phyloP scores from a whole-genome alignment of 2,329 filamentous ascomycete genomes.

The Aspergillus pseudotamarii region DNA sequence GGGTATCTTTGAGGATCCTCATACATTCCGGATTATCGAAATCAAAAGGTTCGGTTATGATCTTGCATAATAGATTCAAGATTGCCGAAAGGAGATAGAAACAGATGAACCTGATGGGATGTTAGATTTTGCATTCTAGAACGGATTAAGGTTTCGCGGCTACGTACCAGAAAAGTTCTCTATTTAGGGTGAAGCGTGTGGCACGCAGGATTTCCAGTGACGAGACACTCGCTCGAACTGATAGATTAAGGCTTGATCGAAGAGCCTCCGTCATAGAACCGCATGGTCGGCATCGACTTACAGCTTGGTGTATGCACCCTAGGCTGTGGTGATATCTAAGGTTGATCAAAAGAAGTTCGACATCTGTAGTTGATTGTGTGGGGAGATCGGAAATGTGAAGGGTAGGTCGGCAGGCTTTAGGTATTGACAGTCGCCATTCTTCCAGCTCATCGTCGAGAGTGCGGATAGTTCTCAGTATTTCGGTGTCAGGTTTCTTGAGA shows the following conservation, averaged over 20 bases:
- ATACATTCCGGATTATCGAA: background rate
- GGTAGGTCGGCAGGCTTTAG: background rate
- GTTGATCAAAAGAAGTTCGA: background rate
- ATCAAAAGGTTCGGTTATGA: background rate
- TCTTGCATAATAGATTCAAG: background rate
- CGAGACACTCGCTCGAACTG: background rate
- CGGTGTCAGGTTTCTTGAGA: background rate
- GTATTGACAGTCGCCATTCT: background rate
- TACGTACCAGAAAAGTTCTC: background rate
- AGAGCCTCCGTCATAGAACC: background rate
- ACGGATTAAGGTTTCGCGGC: background rate
- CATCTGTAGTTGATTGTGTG: background rate
- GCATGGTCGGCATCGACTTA: background rate
- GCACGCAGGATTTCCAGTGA: background rate
- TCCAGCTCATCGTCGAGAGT: background rate
- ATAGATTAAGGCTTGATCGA: background rate
- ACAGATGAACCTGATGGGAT: background rate
- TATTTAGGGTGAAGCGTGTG: background rate
- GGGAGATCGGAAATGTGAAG: background rate
- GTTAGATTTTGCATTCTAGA: background rate
- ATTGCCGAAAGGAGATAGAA: background rate
- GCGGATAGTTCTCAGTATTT: background rate
- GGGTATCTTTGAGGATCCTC: background rate
- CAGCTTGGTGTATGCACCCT: background rate
- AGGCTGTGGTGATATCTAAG: background rate